Percentiles rank a stretch among this genome's conserved stretches.
Conservation (phyloP, 1,284 basidiomycete species). For the Melampsora americana region DNA sequence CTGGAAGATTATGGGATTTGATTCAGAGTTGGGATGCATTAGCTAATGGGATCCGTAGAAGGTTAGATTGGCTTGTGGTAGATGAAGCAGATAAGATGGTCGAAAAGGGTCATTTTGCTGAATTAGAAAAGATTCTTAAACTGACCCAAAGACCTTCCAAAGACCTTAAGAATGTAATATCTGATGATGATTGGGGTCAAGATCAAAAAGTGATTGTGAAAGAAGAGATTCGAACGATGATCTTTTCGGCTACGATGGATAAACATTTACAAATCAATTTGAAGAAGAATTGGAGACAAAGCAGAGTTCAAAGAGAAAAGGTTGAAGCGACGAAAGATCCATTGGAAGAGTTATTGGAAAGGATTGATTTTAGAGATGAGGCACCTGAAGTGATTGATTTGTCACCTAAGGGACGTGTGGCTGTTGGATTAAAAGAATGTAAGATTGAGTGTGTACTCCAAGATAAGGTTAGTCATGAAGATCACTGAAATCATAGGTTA, state of each 20-base stretch:
- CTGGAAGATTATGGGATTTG: slow-evolving; percentile 94
- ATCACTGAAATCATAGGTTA: background rate
- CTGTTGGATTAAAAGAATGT: slow-evolving; percentile 79
- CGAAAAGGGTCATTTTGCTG: slow-evolving; percentile 91
- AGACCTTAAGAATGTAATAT: slow-evolving; percentile 13
- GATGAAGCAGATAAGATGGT: slow-evolving; percentile 99
- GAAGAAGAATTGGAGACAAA: slow-evolving; percentile 52
- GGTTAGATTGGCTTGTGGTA: slow-evolving; percentile 79
- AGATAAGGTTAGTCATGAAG: slow-evolving; percentile 68
- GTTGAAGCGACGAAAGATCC: slow-evolving; percentile 4
- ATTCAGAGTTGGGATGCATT: slow-evolving; percentile 60
- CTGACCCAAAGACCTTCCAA: slow-evolving; percentile 59
- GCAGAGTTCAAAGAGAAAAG: background rate
- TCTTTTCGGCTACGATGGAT: slow-evolving; percentile 93
- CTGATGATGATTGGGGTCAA: slow-evolving; percentile 46
- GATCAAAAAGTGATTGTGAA: slow-evolving; percentile 51
- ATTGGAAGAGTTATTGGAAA: slow-evolving; percentile 78
- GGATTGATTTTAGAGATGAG: slow-evolving; percentile 88
- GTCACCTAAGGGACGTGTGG: slow-evolving; percentile 76
- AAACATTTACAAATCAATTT: slow-evolving; percentile 91
- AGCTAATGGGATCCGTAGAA: slow-evolving; percentile 63
- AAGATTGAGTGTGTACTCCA: slow-evolving; percentile 80
- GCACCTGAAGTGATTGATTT: slow-evolving; percentile 86
- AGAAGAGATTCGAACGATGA: slow-evolving; percentile 77
- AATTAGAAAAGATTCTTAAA: slow-evolving; percentile 85